A percentile compares a stretch with the other conserved stretches of the same genome.
These are phyloP conservation scores for Rhodotorula diobovata DNA, from an alignment of 768 basidiomycete genomes.

Conservation along the genomic window DNA sequence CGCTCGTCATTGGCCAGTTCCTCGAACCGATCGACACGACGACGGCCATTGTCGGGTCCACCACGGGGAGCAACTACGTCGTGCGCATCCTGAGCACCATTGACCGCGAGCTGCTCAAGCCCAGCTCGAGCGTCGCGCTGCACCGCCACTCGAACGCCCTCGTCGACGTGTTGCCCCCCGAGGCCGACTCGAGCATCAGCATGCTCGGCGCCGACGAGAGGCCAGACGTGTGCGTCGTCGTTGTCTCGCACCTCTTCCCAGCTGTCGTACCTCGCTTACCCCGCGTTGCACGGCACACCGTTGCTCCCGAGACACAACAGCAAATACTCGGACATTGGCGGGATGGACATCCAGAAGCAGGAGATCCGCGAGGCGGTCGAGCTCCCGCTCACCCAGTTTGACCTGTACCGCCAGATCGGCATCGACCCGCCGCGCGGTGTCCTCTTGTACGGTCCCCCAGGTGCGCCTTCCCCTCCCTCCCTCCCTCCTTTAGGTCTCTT, in stretches of 20 bases:
- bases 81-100: conserved; percentile 94
- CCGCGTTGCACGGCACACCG: too few relatives aligned
- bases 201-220: conserved; percentile 93
- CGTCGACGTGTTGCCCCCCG: conserved; percentile 95
- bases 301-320: neutral
- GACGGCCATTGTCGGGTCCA: conserved; percentile 93
- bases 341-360: conserved; percentile 96
- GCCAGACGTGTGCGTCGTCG: conserved; percentile 63
- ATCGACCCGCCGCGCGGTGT: conserved; percentile 98
- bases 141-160: conserved; percentile 98
- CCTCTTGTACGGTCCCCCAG: conserved; percentile 91
- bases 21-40: conserved; percentile 97
- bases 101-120: conserved; percentile 94
- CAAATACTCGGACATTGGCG: conserved; percentile 87
- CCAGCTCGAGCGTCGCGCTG: conserved; percentile 85
- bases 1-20: conserved; percentile 98
- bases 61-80: conserved; percentile 96
- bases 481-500: too few relatives aligned
- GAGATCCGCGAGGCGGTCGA: conserved; percentile 98
- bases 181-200: conserved; percentile 93
- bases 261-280: neutral
- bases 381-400: conserved; percentile 88
- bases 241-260: too few relatives aligned
- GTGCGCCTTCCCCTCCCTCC: conserved; percentile 50
- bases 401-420: conserved; percentile 98